phyloP scores from a whole-genome alignment of 352 stramenopile species.

The Phytophthora cryptogea region DNA sequence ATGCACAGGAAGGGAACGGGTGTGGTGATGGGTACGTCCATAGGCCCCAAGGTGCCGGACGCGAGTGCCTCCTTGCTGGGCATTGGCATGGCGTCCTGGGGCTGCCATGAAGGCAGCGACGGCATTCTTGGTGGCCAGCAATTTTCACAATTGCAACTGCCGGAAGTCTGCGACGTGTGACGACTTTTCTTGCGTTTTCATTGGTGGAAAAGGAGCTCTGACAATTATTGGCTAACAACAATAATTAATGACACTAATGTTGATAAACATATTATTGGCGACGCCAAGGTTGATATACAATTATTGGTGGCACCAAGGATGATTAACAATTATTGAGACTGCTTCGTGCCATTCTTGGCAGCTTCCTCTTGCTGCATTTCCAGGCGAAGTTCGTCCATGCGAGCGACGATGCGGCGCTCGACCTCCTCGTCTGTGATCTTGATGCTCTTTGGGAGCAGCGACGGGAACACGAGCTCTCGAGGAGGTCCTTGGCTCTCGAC shows the following conservation, averaged over 20 bases:
- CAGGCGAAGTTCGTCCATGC: constrained; percentile 67
- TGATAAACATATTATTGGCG: neutral
- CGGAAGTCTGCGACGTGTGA: constrained; percentile 23
- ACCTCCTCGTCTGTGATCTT: constrained; percentile 82
- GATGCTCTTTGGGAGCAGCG: constrained; percentile 65
- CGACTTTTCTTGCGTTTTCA: constrained; percentile 1
- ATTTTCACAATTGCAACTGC: neutral
- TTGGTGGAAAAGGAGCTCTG: neutral
- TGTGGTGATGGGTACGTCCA: constrained; percentile 16
- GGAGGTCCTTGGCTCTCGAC: constrained; percentile 67
- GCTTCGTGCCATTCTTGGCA: constrained; percentile 2
- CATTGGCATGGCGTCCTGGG: constrained; percentile 1
- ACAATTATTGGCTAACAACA: neutral
- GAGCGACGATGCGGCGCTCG: constrained; percentile 73
- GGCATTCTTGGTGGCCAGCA: constrained; percentile 6
- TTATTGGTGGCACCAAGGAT: constrained; percentile 5
- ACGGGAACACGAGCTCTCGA: constrained; percentile 65
- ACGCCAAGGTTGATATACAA: constrained; percentile 1
- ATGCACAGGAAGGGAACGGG: constrained; percentile 14
- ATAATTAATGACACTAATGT: neutral
- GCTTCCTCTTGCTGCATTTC: constrained; percentile 35
- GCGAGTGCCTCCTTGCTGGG: constrained; percentile 4
- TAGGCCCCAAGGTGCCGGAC: constrained; percentile 11
- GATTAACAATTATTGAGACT: constrained; percentile 1
- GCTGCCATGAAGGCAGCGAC: constrained; percentile 1